Evolutionary conservation across 2,329 filamentous ascomycete genomes (phyloP).

Genomic region (Fusarium sp.): DNA sequence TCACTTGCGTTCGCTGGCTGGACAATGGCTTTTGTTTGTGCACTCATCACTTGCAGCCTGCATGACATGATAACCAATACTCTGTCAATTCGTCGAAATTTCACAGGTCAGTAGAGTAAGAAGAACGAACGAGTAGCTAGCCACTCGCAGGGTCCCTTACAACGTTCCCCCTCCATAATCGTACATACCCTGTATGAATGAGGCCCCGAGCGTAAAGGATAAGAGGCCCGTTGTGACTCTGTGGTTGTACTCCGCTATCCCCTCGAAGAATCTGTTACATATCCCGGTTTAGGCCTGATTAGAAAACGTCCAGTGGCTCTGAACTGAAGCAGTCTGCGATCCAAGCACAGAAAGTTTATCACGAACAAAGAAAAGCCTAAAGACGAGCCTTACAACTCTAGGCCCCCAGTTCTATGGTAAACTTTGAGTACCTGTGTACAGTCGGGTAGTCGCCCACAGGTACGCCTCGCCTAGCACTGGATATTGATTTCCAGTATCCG

Average conservation of each 20-base stretch:
- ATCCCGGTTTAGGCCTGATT: conserved; percentile 5
- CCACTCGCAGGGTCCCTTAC: conserved; percentile 3
- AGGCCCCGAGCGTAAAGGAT: conserved; percentile 15
- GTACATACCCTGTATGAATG: conserved; percentile 8
- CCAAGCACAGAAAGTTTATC: background rate
- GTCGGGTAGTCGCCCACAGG: background rate
- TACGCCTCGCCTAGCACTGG: background rate
- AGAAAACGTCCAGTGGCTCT: conserved; percentile 9
- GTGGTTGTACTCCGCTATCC: conserved; percentile 9
- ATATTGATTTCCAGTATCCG: background rate
- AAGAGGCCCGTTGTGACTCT: conserved; percentile 11
- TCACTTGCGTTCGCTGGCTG: conserved; percentile 19
- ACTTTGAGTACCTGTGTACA: background rate
- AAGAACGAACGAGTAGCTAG: background rate
- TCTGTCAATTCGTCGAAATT: conserved; percentile 7
- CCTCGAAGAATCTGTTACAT: conserved; percentile 15
- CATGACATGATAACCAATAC: conserved; percentile 12
- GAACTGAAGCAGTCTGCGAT: conserved; percentile 6
- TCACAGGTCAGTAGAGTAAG: background rate
- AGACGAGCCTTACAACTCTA: background rate
- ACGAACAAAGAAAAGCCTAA: background rate
- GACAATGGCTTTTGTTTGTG: conserved; percentile 22
- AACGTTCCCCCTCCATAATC: conserved; percentile 13
- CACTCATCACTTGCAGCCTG: conserved; percentile 32
- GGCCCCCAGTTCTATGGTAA: background rate